These are phyloP conservation scores for Macrophomina tecta DNA, from an alignment of 2,329 filamentous ascomycete genomes.

Conservation along the genomic window DNA sequence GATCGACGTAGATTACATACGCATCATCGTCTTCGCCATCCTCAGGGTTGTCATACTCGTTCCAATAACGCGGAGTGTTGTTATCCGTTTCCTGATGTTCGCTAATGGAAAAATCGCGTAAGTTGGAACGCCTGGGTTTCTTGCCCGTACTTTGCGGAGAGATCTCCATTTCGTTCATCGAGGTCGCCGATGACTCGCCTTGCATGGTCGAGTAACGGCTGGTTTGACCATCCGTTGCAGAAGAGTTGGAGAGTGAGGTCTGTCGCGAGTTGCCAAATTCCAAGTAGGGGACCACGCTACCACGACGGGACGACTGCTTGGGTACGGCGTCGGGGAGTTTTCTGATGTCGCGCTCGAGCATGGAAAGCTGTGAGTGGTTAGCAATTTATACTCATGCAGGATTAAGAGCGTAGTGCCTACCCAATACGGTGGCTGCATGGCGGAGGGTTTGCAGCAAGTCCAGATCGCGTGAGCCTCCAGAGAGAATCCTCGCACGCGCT, in stretches of 20 bases:
- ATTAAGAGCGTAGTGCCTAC: constrained; percentile 33
- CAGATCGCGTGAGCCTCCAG: constrained; percentile 60
- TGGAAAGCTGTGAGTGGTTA: constrained; percentile 40
- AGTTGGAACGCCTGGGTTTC: constrained; percentile 10
- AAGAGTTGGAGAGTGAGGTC: constrained; percentile 47
- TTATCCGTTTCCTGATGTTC: constrained; percentile 20
- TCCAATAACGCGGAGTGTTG: constrained; percentile 69
- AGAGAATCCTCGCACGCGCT: constrained; percentile 61
- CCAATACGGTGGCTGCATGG: constrained; percentile 57
- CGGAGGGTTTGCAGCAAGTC: constrained; percentile 51
- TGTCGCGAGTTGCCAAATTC: constrained; percentile 38
- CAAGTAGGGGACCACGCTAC: constrained; percentile 30
- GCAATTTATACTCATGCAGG: constrained; percentile 2
- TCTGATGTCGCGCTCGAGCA: constrained; percentile 58
- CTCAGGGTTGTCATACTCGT: constrained; percentile 84
- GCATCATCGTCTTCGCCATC: constrained; percentile 63
- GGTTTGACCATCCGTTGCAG: constrained; percentile 43
- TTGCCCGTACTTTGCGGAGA: constrained; percentile 9
- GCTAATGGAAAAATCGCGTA: constrained; percentile 14
- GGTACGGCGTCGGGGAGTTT: constrained; percentile 54
- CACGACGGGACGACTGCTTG: constrained; percentile 37
- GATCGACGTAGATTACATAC: constrained; percentile 78
- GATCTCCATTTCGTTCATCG: constrained; percentile 35
- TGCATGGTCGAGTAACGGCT: constrained; percentile 39
- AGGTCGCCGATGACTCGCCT: constrained; percentile 44